These are phyloP conservation scores for Chlamydomonas urium DNA, from an alignment of 139 green algal genomes.

Conservation along the genomic window DNA sequence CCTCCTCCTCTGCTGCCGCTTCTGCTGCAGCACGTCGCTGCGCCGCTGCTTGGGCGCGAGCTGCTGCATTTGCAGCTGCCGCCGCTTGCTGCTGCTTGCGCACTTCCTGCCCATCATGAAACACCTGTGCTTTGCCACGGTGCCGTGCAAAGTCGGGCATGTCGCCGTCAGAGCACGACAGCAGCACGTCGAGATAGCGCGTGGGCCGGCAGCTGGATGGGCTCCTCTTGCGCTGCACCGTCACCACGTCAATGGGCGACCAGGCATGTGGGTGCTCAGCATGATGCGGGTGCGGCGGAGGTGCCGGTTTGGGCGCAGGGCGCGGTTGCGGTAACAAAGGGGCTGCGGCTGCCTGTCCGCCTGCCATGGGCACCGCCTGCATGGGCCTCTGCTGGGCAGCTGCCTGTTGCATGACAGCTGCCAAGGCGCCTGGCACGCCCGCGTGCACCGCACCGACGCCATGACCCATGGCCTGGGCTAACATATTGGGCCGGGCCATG, in stretches of 20 bases:
- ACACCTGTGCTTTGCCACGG: background rate
- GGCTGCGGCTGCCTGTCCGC: background rate
- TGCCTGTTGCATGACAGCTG: no score
- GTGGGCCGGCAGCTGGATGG: background rate
- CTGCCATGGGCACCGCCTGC: no score
- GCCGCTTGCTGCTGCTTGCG: slow-evolving; percentile 9
- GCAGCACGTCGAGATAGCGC: slow-evolving; percentile 1
- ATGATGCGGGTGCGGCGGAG: background rate
- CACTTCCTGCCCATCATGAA: background rate
- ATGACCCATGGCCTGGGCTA: no score
- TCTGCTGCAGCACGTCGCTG: background rate
- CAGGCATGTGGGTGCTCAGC: background rate
- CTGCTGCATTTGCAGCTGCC: no score
- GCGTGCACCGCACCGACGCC: no score
- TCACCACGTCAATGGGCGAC: background rate
- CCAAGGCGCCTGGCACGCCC: no score
- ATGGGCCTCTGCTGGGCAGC: no score
- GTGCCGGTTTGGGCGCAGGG: background rate
- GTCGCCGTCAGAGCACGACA: slow-evolving; percentile 6
- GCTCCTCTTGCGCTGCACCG: background rate
- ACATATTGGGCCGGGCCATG: no score
- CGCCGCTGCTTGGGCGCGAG: background rate
- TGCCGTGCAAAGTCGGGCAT: background rate
- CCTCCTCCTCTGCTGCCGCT: no score
- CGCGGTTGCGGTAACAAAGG: background rate